phyloP scores from a whole-genome alignment of 495 filamentous ascomycete species.

The Glarea lozoyensis region DNA sequence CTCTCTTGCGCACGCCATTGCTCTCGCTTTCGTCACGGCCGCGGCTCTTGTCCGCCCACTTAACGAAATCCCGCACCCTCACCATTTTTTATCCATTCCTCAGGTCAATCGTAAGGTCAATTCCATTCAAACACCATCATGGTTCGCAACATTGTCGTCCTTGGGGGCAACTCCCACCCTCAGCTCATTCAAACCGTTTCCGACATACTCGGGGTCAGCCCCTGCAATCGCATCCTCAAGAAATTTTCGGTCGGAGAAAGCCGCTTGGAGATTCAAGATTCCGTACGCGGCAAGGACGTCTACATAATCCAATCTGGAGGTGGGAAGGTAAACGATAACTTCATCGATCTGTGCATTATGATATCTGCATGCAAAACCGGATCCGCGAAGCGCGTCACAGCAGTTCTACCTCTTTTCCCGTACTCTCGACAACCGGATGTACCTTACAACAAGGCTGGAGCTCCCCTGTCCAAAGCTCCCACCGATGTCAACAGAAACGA shows the following conservation, averaged over 20 bases:
- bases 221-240: slow-evolving; percentile 68
- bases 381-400: slow-evolving; percentile 82
- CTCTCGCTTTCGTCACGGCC: not conserved
- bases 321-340: slow-evolving; percentile 88
- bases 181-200: slow-evolving; percentile 78
- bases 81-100: slow-evolving; percentile 2
- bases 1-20: not conserved
- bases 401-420: slow-evolving; percentile 90
- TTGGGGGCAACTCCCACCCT: slow-evolving; percentile 89
- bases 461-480: slow-evolving; percentile 68
- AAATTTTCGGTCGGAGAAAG: slow-evolving; percentile 96
- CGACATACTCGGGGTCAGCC: slow-evolving; percentile 74
- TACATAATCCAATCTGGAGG: slow-evolving; percentile 90
- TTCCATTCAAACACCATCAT: slow-evolving; percentile 35
- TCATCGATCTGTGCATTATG: slow-evolving; percentile 93
- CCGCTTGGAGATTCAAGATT: slow-evolving; percentile 89
- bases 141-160: slow-evolving; percentile 94
- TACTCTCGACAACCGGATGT: slow-evolving; percentile 93
- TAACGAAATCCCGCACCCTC: not conserved
- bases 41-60: too few species aligned
- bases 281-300: slow-evolving; percentile 94
- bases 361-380: slow-evolving; percentile 97
- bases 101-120: too few species aligned
- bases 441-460: slow-evolving; percentile 89
- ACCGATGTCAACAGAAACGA: slow-evolving; percentile 44